Evolutionary conservation across 1,284 basidiomycete genomes (phyloP).

Genomic region (Malassezia nana): DNA sequence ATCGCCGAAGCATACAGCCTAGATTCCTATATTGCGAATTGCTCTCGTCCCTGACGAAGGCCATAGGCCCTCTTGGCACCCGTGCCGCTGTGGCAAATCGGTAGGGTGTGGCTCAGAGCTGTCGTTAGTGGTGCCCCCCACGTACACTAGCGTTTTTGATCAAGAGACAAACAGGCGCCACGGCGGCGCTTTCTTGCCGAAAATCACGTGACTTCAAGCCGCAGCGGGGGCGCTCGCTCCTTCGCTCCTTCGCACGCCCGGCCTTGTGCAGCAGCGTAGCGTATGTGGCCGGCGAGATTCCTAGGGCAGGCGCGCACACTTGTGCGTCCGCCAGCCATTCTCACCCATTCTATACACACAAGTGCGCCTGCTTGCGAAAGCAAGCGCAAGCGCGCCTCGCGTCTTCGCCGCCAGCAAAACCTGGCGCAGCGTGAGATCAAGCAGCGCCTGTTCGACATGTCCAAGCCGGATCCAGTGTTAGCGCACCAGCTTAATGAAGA

Average conservation of each 20-base stretch:
- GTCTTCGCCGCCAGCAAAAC: constrained; percentile 43
- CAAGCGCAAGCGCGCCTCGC: constrained; percentile 27
- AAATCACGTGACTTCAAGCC: not conserved
- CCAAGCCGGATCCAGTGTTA: constrained; percentile 60
- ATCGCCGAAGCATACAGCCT: constrained; percentile 13
- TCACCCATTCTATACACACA: constrained; percentile 20
- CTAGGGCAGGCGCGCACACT: not conserved
- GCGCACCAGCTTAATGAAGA: constrained; percentile 54
- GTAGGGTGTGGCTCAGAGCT: constrained; percentile 41
- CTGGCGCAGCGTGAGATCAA: constrained; percentile 42
- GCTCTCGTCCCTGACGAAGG: constrained; percentile 18
- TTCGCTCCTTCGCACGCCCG: not conserved
- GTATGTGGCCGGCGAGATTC: constrained; percentile 6
- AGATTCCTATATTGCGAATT: constrained; percentile 22
- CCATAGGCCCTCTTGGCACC: constrained; percentile 20
- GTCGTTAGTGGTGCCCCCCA: constrained; percentile 9
- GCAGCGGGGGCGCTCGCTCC: not conserved
- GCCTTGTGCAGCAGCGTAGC: not conserved
- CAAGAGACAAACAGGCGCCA: constrained; percentile 20
- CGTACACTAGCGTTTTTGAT: constrained; percentile 44
- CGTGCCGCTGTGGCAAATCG: constrained; percentile 9
- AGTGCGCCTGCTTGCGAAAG: constrained; percentile 23
- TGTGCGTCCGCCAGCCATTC: not conserved
- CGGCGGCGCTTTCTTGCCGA: not conserved
- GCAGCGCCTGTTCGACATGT: constrained; percentile 46